Conservation (phyloP, 805 yeast species). For the Lipomyces orientalis region DNA sequence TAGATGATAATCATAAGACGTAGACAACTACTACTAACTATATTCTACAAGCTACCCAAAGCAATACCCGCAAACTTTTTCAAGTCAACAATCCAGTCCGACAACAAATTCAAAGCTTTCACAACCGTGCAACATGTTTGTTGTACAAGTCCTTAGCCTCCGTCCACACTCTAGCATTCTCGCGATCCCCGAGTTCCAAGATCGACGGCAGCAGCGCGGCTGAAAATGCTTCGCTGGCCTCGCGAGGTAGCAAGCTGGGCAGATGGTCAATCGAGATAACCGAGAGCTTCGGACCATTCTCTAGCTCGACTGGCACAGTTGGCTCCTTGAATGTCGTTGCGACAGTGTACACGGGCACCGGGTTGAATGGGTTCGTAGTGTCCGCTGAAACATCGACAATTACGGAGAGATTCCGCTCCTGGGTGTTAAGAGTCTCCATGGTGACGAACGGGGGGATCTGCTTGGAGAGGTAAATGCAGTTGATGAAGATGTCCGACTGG, state of each 20-base stretch:
- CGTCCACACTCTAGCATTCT: slow-evolving; percentile 86
- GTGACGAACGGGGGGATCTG: slow-evolving; percentile 93
- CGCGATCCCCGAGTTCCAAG: slow-evolving; percentile 80
- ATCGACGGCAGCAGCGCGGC: slow-evolving; percentile 88
- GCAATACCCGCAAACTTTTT: background rate
- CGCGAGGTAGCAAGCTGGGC: slow-evolving; percentile 95
- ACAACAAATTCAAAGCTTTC: background rate
- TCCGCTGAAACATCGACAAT: slow-evolving; percentile 98
- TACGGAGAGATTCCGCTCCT: slow-evolving; percentile 79
- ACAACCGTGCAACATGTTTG: slow-evolving; percentile 78
- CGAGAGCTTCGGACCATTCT: slow-evolving; percentile 72
- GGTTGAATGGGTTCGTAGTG: slow-evolving; percentile 98
- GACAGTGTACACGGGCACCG: slow-evolving; percentile 88
- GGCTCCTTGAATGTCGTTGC: slow-evolving; percentile 93
- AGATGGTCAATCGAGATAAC: slow-evolving; percentile 96
- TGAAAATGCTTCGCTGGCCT: slow-evolving; percentile 90
- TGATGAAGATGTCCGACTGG: slow-evolving; percentile 84
- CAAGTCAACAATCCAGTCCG: background rate
- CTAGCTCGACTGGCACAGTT: slow-evolving; percentile 84
- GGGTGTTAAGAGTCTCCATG: slow-evolving; percentile 65
- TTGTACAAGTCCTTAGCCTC: slow-evolving; percentile 84
- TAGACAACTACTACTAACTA: no score
- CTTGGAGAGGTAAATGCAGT: slow-evolving; percentile 91
- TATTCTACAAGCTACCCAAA: background rate
- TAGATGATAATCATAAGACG: no score